These are phyloP conservation scores for Salinomyces thailandicus DNA, from an alignment of 2,329 filamentous ascomycete genomes.

Conservation along the genomic window DNA sequence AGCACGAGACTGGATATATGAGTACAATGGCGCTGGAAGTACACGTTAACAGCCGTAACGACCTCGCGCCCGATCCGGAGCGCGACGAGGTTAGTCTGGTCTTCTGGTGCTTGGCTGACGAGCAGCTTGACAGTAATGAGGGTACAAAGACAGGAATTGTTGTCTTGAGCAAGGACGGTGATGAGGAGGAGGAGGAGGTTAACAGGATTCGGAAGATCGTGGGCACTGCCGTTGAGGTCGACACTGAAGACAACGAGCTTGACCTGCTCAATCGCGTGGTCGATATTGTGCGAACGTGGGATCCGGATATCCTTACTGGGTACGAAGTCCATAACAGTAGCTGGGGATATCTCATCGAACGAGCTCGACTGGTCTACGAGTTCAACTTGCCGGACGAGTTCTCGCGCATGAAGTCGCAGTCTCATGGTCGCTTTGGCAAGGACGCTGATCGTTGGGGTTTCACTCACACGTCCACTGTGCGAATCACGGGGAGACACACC, in stretches of 20 bases:
- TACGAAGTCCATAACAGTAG: conserved; percentile 90
- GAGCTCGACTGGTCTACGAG: conserved; percentile 75
- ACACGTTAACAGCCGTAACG: conserved; percentile 77
- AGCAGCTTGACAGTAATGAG: conserved; percentile 57
- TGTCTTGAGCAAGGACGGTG: conserved; percentile 45
- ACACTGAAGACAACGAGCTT: conserved; percentile 68
- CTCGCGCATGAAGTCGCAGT: conserved; percentile 75
- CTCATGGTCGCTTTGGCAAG: conserved; percentile 73
- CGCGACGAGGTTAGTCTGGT: conserved; percentile 80
- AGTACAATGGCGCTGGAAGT: conserved; percentile 90
- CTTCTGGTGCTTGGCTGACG: conserved; percentile 64
- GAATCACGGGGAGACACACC: conserved; percentile 87
- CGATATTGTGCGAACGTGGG: conserved; percentile 69
- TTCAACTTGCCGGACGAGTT: conserved; percentile 86
- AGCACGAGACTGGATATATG: conserved; percentile 88
- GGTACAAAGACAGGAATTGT: conserved; percentile 59
- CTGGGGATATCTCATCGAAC: conserved; percentile 92
- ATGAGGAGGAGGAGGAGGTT: conserved; percentile 34
- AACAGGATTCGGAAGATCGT: conserved; percentile 53
- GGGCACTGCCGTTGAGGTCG: conserved; percentile 47
- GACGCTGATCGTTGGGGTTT: conserved; percentile 88
- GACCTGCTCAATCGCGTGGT: conserved; percentile 79
- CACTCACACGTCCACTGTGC: conserved; percentile 83
- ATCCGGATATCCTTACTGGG: conserved; percentile 87
- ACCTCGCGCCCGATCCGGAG: conserved; percentile 76